A percentile compares a stretch with the other conserved stretches of the same genome.
Evolutionary conservation across 2,329 filamentous ascomycete genomes (phyloP).

Genomic region (Stagonosporopsis vannaccii): DNA sequence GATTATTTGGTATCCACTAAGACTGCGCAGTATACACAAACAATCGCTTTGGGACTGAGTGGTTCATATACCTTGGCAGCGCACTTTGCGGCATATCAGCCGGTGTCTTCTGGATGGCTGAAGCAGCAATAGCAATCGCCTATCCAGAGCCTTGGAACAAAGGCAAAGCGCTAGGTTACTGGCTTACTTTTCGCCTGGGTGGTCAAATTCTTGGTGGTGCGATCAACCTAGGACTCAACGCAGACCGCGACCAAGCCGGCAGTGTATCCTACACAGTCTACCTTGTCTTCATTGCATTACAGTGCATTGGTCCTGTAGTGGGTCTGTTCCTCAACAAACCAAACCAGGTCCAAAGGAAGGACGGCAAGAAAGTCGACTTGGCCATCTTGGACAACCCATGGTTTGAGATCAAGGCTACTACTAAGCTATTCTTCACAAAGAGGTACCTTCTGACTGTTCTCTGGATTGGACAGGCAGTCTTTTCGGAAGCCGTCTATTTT

Average conservation of each 20-base stretch:
- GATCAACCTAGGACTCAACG: slow-evolving; percentile 73
- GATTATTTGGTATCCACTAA: no score
- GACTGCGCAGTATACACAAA: slow-evolving; percentile 63
- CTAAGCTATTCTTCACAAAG: slow-evolving; percentile 65
- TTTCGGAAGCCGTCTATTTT: slow-evolving; percentile 75
- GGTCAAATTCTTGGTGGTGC: slow-evolving; percentile 76
- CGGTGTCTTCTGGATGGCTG: slow-evolving; percentile 78
- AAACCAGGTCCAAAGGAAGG: slow-evolving; percentile 67
- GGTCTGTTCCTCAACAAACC: slow-evolving; percentile 70
- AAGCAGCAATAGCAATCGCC: slow-evolving; percentile 74
- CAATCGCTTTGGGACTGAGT: slow-evolving; percentile 72
- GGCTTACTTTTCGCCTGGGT: slow-evolving; percentile 67
- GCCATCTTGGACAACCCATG: slow-evolving; percentile 64
- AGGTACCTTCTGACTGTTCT: slow-evolving; percentile 70
- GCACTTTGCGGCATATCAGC: slow-evolving; percentile 74
- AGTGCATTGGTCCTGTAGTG: slow-evolving; percentile 70
- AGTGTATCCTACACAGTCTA: slow-evolving; percentile 74
- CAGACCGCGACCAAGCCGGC: slow-evolving; percentile 63
- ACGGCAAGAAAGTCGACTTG: slow-evolving; percentile 68
- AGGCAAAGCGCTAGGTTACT: slow-evolving; percentile 65
- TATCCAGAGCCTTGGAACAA: slow-evolving; percentile 70
- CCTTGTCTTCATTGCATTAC: slow-evolving; percentile 73
- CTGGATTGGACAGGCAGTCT: slow-evolving; percentile 75
- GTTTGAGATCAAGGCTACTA: slow-evolving; percentile 67
- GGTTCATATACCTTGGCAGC: slow-evolving; percentile 73